Base-by-base conservation (phyloP, 2,329 filamentous ascomycete genomes). In the Metarhizium sp. region DNA sequence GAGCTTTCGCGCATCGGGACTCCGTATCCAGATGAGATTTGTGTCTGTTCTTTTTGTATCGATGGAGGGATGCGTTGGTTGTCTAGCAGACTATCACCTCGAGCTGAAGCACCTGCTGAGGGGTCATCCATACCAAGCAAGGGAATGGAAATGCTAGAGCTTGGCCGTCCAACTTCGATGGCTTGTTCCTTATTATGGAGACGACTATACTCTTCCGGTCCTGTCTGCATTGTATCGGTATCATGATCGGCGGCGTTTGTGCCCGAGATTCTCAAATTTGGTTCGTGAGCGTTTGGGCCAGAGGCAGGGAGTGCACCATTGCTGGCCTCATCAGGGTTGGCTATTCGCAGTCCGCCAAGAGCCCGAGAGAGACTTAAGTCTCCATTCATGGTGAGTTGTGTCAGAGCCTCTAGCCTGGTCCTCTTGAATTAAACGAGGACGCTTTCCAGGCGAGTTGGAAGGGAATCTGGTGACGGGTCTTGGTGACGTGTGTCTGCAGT, bases 331-430 rank as follows among this genome's bases (percentile, higher is more conserved):
- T 96, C 92, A 55, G 92, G 92, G 72, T 97, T 99, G 65, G 94
- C 92, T 71, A 99, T 97, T 71, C 92, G 90, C 72, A 99, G 78
- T 66, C 92, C 92, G 67, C 94, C 94, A 67, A 97, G 81, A 67
- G 90, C 90, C 75, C 92, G 88, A 68, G 91, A 94, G 62, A 97
- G 84, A 73, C 89, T 95, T 70, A 96, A 76, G 77, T 96, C 91
- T 73, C 89, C 90, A 75, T 91, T 90, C 91, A 96, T 96, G 71
- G 69, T 79, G 65, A 45, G 58, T 61, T 60, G 59, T 61, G 61
- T 56, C 59, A 64, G 61, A 58, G 57, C 50, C 47, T 18, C 60
- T 53, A 53, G 54, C 52, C 52, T 60, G 60, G 59, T 60, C 58
- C 59, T 67, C 59, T 61, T 59, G 62, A 59, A 59, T 60, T 30